These are phyloP conservation scores for Colletotrichum paranaense DNA, from an alignment of 2,329 filamentous ascomycete genomes.

Conservation along the genomic window DNA sequence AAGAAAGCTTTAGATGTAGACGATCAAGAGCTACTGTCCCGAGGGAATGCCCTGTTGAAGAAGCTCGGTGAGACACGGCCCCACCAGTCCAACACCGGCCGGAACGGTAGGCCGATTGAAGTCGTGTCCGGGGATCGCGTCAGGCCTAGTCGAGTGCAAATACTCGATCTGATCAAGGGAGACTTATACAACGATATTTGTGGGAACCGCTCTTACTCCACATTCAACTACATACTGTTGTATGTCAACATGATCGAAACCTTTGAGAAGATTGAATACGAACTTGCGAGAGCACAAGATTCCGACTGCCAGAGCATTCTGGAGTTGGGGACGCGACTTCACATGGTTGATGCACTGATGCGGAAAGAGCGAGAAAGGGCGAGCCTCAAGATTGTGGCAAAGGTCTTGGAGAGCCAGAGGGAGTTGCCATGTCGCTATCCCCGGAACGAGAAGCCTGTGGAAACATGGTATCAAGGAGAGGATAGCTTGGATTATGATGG, in stretches of 20 bases:
- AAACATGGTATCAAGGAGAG: not conserved
- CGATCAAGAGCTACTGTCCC: not conserved
- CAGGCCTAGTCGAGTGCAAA: slow-evolving; percentile 38
- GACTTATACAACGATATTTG: slow-evolving; percentile 43
- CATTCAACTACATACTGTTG: slow-evolving; percentile 48
- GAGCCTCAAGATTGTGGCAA: not conserved
- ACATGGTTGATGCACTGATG: not conserved
- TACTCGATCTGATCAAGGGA: slow-evolving; percentile 40
- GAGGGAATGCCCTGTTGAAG: not conserved
- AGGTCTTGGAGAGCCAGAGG: not conserved
- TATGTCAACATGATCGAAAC: slow-evolving; percentile 39
- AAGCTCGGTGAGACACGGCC: not conserved
- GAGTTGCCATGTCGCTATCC: not conserved
- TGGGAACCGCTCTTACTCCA: slow-evolving; percentile 43
- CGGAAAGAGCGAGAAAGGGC: not conserved
- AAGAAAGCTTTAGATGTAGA: not conserved
- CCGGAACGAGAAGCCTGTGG: not conserved
- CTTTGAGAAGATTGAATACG: slow-evolving; percentile 43
- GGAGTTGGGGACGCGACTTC: not conserved
- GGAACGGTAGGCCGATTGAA: slow-evolving; percentile 6
- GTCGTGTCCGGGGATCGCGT: slow-evolving; percentile 34
- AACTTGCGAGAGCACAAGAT: slow-evolving; percentile 36
- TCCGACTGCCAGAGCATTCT: not conserved
- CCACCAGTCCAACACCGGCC: not conserved
- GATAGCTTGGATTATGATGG: not conserved